Conservation (phyloP, 2,329 filamentous ascomycete genomes). For the Nectriaceae sp. region DNA sequence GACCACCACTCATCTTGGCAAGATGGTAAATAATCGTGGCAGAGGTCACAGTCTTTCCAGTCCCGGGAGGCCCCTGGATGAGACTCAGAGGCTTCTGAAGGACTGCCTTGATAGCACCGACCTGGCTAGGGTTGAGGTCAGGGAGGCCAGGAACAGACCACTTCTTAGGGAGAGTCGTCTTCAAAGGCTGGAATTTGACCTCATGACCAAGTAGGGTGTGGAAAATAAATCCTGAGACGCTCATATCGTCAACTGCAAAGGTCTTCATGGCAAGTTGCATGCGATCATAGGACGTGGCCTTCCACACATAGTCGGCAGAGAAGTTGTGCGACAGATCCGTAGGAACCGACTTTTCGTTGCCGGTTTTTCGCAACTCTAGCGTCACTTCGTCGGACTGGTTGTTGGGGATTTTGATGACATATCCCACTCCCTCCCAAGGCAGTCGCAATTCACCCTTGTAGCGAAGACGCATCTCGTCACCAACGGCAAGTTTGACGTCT, state of each 20-base stretch:
- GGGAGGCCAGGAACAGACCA: constrained; percentile 94
- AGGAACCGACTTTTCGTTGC: constrained; percentile 93
- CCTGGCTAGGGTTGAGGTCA: constrained; percentile 93
- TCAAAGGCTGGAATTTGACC: constrained; percentile 92
- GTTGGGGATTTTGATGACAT: constrained; percentile 99
- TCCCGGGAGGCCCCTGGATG: constrained; percentile 95
- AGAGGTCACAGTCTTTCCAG: constrained; percentile 97
- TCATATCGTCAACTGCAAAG: constrained; percentile 96
- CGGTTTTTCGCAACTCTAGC: constrained; percentile 89
- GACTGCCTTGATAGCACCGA: constrained; percentile 94
- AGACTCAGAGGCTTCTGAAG: constrained; percentile 90
- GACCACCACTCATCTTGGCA: constrained; percentile 90
- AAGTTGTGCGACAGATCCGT: constrained; percentile 98
- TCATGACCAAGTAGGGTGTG: constrained; percentile 95
- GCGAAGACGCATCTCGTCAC: constrained; percentile 96
- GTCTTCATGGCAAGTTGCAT: constrained; percentile 99
- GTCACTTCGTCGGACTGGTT: constrained; percentile 98
- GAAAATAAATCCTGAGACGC: constrained; percentile 97
- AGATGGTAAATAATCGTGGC: constrained; percentile 98
- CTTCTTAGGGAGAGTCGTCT: constrained; percentile 93
- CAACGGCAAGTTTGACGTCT: constrained; percentile 96
- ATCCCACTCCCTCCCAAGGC: constrained; percentile 96
- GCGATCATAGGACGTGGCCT: constrained; percentile 97
- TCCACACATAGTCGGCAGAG: constrained; percentile 99
- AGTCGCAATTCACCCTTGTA: constrained; percentile 93